phyloP scores from a whole-genome alignment of 768 basidiomycete genomes.

The Boletus vinaceobasis region DNA sequence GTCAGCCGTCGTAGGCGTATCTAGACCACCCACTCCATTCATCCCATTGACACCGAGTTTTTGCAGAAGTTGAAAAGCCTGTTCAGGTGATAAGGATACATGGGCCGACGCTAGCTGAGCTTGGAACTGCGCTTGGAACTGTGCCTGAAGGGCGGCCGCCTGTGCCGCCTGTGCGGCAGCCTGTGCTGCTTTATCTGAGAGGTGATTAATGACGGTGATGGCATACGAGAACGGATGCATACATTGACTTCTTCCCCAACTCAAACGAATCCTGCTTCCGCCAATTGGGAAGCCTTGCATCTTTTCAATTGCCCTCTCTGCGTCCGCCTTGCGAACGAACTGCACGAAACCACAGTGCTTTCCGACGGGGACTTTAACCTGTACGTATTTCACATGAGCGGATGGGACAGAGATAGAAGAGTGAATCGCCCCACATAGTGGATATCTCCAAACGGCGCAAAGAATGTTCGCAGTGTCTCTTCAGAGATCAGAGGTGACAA shows the following conservation, averaged over 20 bases:
- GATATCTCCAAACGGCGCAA: conserved; percentile 89
- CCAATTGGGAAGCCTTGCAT: conserved; percentile 97
- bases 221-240: background rate
- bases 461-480: conserved; percentile 87
- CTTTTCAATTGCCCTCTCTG: conserved; percentile 89
- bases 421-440: conserved; percentile 64
- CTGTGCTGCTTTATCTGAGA: conserved; percentile 82
- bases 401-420: background rate
- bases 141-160: conserved; percentile 61
- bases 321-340: conserved; percentile 88
- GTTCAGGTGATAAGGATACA: conserved; percentile 50
- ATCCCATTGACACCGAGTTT: conserved; percentile 47
- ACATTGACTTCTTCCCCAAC: conserved; percentile 96
- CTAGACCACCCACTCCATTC: conserved; percentile 20
- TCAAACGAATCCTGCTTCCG: conserved; percentile 84
- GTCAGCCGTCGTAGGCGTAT: conserved; percentile 6
- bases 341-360: conserved; percentile 97
- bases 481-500: conserved; percentile 85
- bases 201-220: conserved; percentile 3
- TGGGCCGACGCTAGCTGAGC: conserved; percentile 26
- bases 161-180: conserved; percentile 84
- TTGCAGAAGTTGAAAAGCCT: conserved; percentile 60
- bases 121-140: conserved; percentile 38
- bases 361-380: conserved; percentile 96
- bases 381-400: conserved; percentile 6